phyloP scores from a whole-genome alignment of 129 eudicot genomes.

The Chrysanthemum seticuspe region DNA sequence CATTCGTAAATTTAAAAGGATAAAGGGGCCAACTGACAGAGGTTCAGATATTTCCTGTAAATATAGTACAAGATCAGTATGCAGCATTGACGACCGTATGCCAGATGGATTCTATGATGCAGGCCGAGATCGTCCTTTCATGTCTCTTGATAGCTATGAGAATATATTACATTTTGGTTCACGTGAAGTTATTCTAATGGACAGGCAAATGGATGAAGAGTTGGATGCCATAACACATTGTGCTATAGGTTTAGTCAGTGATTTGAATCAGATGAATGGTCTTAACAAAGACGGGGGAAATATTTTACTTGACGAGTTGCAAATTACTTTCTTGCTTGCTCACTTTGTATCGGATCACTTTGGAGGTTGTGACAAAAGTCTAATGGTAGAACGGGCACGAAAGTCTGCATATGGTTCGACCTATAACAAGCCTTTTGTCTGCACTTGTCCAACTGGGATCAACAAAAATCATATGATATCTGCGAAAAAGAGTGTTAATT shows the following conservation, averaged over 20 bases:
- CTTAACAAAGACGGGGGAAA: constrained; percentile 27
- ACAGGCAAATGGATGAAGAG: constrained; percentile 80
- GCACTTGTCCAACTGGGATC: constrained; percentile 83
- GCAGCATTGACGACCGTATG: constrained; percentile 65
- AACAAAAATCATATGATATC: constrained; percentile 33
- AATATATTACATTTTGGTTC: constrained; percentile 55
- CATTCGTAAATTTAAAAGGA: no score
- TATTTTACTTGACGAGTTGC: constrained; percentile 42
- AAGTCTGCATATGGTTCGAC: constrained; percentile 78
- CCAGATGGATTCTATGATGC: constrained; percentile 99
- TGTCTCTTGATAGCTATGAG: constrained; percentile 68
- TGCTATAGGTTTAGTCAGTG: constrained; percentile 51
- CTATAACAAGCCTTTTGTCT: constrained; percentile 76
- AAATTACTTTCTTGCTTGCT: constrained; percentile 84
- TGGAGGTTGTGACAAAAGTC: constrained; percentile 89
- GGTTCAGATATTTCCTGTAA: constrained; percentile 51
- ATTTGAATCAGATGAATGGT: no score
- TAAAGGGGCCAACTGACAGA: constrained; percentile 35
- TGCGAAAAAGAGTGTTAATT: constrained; percentile 30
- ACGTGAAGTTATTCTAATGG: constrained; percentile 91
- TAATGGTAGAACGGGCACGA: constrained; percentile 53
- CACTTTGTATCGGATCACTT: constrained; percentile 88
- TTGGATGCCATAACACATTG: constrained; percentile 66
- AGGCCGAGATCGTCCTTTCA: constrained; percentile 92
- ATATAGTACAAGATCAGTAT: constrained; percentile 68